phyloP scores from a whole-genome alignment of 495 filamentous ascomycete genomes.

The Xylaria sp. region DNA sequence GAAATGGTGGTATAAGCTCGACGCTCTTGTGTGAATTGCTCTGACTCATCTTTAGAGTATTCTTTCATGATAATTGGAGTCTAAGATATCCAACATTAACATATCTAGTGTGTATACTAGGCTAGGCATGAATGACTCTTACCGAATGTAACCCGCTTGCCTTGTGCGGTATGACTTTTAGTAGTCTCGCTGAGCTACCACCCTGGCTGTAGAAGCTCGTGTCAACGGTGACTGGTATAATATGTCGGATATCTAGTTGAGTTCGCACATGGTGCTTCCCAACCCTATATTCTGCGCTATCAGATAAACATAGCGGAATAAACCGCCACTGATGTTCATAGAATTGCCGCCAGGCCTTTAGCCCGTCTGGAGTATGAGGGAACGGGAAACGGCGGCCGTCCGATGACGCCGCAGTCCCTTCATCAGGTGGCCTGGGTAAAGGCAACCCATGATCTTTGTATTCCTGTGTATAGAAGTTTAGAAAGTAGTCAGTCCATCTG shows the following conservation, averaged over 20 bases:
- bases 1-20: not conserved
- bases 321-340: not conserved
- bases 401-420: not conserved
- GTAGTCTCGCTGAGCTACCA: not conserved
- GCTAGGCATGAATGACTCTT: not conserved
- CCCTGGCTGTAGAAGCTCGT: not conserved
- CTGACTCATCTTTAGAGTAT: not conserved
- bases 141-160: not conserved
- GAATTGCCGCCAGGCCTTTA: not conserved
- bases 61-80: not conserved
- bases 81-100: not conserved
- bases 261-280: no score
- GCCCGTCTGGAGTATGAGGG: not conserved
- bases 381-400: not conserved
- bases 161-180: not conserved
- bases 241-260: not conserved
- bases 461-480: not conserved
- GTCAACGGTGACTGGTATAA: not conserved
- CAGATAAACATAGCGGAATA: not conserved
- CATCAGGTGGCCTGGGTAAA: constrained; percentile 17
- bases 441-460: not conserved
- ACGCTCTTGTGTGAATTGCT: not conserved
- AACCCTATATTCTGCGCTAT: not conserved
- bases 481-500: no score
- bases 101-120: not conserved